Base-by-base conservation (phyloP, 495 filamentous ascomycete genomes). In the Tirmania nivea region DNA sequence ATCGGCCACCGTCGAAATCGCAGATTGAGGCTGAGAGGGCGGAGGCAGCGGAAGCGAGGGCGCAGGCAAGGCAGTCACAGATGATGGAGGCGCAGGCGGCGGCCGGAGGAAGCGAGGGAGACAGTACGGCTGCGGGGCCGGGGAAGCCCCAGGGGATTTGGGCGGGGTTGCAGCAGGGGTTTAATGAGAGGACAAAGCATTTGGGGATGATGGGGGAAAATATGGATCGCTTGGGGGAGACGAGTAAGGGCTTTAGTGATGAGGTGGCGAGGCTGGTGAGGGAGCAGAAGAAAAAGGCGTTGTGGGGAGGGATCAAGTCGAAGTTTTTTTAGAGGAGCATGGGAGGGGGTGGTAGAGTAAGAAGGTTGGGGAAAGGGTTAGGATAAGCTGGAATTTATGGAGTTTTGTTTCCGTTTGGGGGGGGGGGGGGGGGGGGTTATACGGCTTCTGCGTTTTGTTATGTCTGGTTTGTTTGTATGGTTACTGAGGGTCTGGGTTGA, bases 131-230 rank as follows among this genome's bases (percentile, higher is more conserved):
- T 45, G 39, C 39, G 39, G 19, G 66, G 58, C 25, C 25, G 25
- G 34, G 61, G 37, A 63, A 57, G 21, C 54, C 57, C 42, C 78
- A 83, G 54, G 75, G 78, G 19, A 82, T 82, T 56, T 77, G 77
- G 67, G 72, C 78, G 34, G 81, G 76, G 58, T 80, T 95, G 71
- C 78, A 81, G 14, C 75, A 87, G 50, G 81, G 86, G 64, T 66
- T 96, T 34, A 83, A 88, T 58, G 89, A 97, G 64, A 72, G 90
- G 35, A 93, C 89, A 3, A 85, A 95, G 66, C 84, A 79, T 58
- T 68, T 97, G 51, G 81, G 76, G 49, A 70, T 92, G 21, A 78
- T 83, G 63, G 83, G 84, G 10, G 92, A 97, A 64, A 77, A 72
- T 11, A 83, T 94, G 79, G 80, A 88, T 54, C 75, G 75, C 37